Evolutionary conservation across 345 rosid genomes (phyloP).

Genomic region (Cardiospermum halicacabum): DNA sequence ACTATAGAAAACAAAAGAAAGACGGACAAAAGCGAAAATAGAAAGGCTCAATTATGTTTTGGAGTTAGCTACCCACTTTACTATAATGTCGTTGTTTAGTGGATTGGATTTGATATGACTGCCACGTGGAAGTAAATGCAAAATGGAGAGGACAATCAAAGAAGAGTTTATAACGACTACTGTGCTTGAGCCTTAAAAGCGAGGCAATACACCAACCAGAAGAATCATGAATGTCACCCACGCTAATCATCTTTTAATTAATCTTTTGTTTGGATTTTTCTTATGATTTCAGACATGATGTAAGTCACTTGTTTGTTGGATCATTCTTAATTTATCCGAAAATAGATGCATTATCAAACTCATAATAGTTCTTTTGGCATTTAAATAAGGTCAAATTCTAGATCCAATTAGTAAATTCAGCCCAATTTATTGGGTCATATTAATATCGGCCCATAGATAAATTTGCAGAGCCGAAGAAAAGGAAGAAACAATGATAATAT

Average conservation of each 20-base stretch:
- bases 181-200: conserved; percentile 9
- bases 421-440: too few relatives aligned
- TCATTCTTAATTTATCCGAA: background rate
- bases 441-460: too few relatives aligned
- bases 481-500: too few relatives aligned
- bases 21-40: conserved; percentile 8
- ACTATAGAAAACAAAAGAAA: background rate
- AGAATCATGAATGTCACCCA: conserved; percentile 26
- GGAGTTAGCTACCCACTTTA: conserved; percentile 8
- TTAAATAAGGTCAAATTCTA: too few relatives aligned
- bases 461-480: too few relatives aligned
- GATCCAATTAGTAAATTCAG: too few relatives aligned
- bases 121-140: conserved; percentile 20
- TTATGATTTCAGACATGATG: too few relatives aligned
- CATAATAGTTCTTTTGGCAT: too few relatives aligned
- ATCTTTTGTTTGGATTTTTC: background rate
- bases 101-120: conserved; percentile 13
- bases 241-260: conserved; percentile 3
- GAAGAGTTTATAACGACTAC: background rate
- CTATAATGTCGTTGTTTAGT: conserved; percentile 4
- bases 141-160: background rate
- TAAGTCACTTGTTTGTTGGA: background rate
- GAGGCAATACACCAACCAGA: conserved; percentile 15
- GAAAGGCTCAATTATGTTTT: background rate
- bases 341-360: too few relatives aligned